Percentiles rank a stretch among this genome's conserved stretches.
Evolutionary conservation across 2,329 filamentous ascomycete species (phyloP).

Genomic region (Colletotrichum sp.): DNA sequence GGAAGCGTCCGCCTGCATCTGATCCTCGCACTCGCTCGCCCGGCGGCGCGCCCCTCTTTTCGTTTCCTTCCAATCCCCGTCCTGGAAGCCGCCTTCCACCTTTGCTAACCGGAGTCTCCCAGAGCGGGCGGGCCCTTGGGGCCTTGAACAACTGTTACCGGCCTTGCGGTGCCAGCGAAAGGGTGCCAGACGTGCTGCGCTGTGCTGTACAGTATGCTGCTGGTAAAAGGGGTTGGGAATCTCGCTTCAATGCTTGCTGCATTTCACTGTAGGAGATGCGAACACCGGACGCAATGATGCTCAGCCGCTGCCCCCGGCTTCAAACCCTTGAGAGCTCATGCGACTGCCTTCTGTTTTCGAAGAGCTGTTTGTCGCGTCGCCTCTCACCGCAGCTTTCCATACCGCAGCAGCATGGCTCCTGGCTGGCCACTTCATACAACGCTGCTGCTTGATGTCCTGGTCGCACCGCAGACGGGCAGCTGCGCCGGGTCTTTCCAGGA

Average conservation of each 20-base stretch:
- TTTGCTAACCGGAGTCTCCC: neutral
- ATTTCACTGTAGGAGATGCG: neutral
- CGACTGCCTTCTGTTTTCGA: conserved; percentile 14
- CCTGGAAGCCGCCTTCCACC: neutral
- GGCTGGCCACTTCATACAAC: neutral
- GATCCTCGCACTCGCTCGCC: neutral
- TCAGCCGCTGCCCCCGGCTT: neutral
- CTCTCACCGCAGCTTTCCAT: neutral
- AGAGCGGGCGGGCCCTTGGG: neutral
- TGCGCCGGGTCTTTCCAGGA: neutral
- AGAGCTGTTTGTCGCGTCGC: neutral
- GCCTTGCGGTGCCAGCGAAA: neutral
- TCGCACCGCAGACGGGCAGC: neutral
- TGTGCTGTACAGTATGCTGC: neutral
- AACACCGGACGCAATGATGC: neutral
- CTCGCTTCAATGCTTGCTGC: conserved; percentile 11
- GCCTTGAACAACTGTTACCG: neutral
- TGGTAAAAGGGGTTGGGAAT: conserved; percentile 2
- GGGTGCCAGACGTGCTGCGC: neutral
- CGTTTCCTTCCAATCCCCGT: conserved; percentile 2
- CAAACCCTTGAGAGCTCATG: neutral
- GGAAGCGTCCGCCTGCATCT: neutral
- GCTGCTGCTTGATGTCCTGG: neutral
- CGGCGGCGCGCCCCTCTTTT: neutral
- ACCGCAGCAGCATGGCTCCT: neutral